A percentile compares a stretch with the other conserved stretches of the same genome.
Evolutionary conservation across 495 filamentous ascomycete genomes (phyloP).

Genomic region (Cercophora newfieldiana): DNA sequence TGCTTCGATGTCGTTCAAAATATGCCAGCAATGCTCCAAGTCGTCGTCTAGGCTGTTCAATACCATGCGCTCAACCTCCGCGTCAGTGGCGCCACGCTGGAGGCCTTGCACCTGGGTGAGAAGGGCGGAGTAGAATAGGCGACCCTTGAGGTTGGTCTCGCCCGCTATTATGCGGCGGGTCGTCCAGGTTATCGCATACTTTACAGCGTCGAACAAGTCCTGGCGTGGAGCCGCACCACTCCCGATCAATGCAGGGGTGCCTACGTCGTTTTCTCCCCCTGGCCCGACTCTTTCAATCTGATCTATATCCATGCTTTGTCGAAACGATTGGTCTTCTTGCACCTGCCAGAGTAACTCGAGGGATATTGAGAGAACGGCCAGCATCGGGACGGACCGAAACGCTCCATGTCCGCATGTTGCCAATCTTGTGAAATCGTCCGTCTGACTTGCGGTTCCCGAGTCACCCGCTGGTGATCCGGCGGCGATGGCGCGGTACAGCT

Average conservation of each 20-base stretch:
- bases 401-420: constrained; percentile 48
- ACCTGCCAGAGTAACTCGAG: constrained; percentile 51
- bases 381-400: constrained; percentile 44
- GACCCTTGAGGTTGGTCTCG: constrained; percentile 59
- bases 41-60: constrained; percentile 28
- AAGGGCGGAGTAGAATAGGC: constrained; percentile 47
- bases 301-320: constrained; percentile 38
- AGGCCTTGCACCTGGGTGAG: constrained; percentile 47
- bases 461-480: constrained; percentile 25
- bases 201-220: constrained; percentile 51
- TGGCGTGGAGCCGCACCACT: constrained; percentile 35
- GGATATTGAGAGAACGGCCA: constrained; percentile 49
- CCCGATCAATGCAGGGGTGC: constrained; percentile 26
- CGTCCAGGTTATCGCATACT: constrained; percentile 47
- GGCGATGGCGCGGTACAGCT: constrained; percentile 38
- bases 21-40: constrained; percentile 20
- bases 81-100: constrained; percentile 30
- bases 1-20: constrained; percentile 23
- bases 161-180: constrained; percentile 49
- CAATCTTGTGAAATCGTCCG: constrained; percentile 45
- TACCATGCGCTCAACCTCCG: constrained; percentile 32
- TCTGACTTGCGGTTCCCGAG: constrained; percentile 24
- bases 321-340: constrained; percentile 52
- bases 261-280: constrained; percentile 29
- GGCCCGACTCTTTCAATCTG: constrained; percentile 21